Conservation (phyloP, 768 basidiomycete genomes). For the Termitomyces sp. region DNA sequence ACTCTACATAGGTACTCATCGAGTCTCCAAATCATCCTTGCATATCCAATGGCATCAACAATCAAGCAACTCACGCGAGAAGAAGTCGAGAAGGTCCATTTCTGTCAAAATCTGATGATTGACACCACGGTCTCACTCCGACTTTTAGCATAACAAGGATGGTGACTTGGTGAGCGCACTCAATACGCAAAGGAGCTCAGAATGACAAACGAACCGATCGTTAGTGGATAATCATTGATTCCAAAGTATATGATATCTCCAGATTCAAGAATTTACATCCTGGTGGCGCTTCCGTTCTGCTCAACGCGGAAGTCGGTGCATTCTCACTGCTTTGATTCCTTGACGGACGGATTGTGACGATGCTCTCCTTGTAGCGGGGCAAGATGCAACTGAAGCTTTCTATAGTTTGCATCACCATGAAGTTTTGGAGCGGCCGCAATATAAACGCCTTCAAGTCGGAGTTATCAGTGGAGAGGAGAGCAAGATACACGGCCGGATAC, state of each 20-base stretch:
- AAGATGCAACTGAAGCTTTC: constrained; percentile 77
- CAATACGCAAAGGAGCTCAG: neutral
- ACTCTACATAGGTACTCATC: neutral
- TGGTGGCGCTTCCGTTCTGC: constrained; percentile 70
- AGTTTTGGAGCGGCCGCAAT: constrained; percentile 63
- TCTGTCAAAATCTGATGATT: neutral
- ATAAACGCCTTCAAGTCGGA: constrained; percentile 59
- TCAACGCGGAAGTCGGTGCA: constrained; percentile 68
- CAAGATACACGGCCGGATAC: constrained; percentile 35
- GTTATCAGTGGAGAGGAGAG: constrained; percentile 53
- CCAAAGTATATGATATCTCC: constrained; percentile 77
- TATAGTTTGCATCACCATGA: constrained; percentile 72
- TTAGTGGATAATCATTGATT: constrained; percentile 84
- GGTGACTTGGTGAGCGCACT: constrained; percentile 56
- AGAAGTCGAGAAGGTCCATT: constrained; percentile 65
- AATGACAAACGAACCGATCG: neutral
- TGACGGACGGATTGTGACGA: neutral
- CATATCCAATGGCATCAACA: constrained; percentile 21
- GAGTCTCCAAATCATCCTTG: too few relatives aligned
- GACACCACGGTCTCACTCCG: neutral
- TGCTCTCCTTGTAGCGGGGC: constrained; percentile 43
- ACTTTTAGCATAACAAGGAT: constrained; percentile 65
- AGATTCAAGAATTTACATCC: constrained; percentile 52
- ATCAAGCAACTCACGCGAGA: constrained; percentile 46
- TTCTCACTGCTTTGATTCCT: neutral